A percentile compares a stretch with the other conserved stretches of the same genome.
Evolutionary conservation across 2,329 filamentous ascomycete genomes (phyloP).

Genomic region (Stemphylium lycopersici): DNA sequence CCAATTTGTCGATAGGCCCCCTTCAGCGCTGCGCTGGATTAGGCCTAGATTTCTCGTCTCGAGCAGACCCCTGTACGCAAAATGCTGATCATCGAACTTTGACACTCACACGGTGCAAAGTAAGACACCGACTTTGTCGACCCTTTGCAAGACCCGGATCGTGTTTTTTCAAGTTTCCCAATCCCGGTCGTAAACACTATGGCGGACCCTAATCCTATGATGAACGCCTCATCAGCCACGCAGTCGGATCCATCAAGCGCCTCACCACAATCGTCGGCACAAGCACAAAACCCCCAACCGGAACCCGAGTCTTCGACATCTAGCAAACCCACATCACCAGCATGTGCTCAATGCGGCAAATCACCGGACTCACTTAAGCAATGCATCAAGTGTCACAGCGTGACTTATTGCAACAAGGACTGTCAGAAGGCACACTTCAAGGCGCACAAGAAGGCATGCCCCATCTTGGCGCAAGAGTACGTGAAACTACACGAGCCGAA

Average conservation of each 20-base stretch:
- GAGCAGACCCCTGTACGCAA: slow-evolving; percentile 3
- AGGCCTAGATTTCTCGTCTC: not conserved
- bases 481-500: slow-evolving; percentile 47
- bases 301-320: slow-evolving; percentile 14
- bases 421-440: slow-evolving; percentile 51
- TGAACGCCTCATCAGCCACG: not conserved
- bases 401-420: slow-evolving; percentile 49
- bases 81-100: slow-evolving; percentile 13
- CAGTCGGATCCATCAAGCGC: slow-evolving; percentile 1
- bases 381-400: slow-evolving; percentile 49
- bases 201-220: not conserved
- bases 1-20: no score
- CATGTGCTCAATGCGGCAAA: slow-evolving; percentile 36
- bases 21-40: not conserved
- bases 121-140: slow-evolving; percentile 1
- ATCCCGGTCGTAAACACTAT: not conserved
- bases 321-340: slow-evolving; percentile 13
- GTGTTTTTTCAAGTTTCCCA: not conserved
- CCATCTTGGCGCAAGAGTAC: slow-evolving; percentile 48
- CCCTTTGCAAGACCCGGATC: not conserved
- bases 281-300: not conserved
- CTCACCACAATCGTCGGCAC: not conserved
- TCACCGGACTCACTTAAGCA: slow-evolving; percentile 37
- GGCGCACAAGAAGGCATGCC: slow-evolving; percentile 50
- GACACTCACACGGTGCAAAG: not conserved